Evolutionary conservation across 371 early-diverging fungal species (phyloP), one percentile per base, ranked within the genome.

Genomic region (Mortierella sp.): DNA sequence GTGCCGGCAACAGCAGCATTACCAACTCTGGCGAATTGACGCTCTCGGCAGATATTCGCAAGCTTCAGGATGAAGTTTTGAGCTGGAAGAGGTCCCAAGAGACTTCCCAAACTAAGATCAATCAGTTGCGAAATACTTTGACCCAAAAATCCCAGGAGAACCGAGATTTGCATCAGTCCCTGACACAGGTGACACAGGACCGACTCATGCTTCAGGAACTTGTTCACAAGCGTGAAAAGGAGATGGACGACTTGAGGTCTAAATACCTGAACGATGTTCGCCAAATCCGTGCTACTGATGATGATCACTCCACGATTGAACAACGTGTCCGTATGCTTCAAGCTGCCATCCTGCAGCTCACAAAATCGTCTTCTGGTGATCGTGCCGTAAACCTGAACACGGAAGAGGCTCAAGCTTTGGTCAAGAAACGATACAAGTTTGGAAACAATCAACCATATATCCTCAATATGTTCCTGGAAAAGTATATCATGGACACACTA

Each of bases 391-490:
- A 80, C 55, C 45, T 80, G 57, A 80, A 80, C 36, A 41, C 53
- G 48, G 80, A 74, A 13, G 80, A 64, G 53, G 80, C 72, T 10
- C 71, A 71, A 45, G 8, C 9, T n/a, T 32, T 80, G 57, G 80
- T 80, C 57, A 80, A 74, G 68, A 74, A 80, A 24, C 67, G 68
- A 58, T 80, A 74, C 69, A 74, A 74, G 59, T 74, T 74, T 65
- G 75, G 71, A 33, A 80, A 80, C 53, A 71, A 69, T 3, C 75
- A 80, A 55, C 75, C 80, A 24, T 80, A 80, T n/a, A 74, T 80
- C 47, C 75, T 80, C 62, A 80, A 80, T 62, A 80, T 80, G 80
- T 80, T 80, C 40, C 48, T 80, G 65, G 80, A 80, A 68, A 80
- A 80, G 59, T 74, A 65, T 58, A 80, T 80, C 69, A 80, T 80